A percentile compares a stretch with the other conserved stretches of the same genome.
These are phyloP conservation scores for Penicillium verhagenii DNA, from an alignment of 495 filamentous ascomycete species.

Conservation along the genomic window DNA sequence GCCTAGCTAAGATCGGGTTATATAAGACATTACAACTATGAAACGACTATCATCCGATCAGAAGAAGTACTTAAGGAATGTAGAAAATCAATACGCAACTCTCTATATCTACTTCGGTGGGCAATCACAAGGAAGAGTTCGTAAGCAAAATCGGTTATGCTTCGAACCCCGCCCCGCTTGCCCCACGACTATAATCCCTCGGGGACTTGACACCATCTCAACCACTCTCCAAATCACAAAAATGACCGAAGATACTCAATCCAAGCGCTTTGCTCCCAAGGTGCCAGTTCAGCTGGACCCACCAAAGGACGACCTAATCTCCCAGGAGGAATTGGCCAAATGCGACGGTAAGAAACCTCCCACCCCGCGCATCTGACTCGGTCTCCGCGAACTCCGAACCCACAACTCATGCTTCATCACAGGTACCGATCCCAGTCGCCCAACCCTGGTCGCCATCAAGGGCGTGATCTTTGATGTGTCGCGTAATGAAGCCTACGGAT, in stretches of 20 bases:
- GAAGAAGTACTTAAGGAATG: neutral
- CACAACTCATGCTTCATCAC: neutral
- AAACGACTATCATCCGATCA: no score
- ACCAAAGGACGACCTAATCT: constrained; percentile 85
- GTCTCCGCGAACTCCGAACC: neutral
- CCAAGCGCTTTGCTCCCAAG: constrained; percentile 81
- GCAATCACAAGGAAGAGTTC: constrained; percentile 13
- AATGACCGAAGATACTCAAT: constrained; percentile 35
- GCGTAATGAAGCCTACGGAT: constrained; percentile 79
- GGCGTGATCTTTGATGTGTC: constrained; percentile 93
- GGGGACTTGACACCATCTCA: constrained; percentile 1
- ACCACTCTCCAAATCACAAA: constrained; percentile 8
- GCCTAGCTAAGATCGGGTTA: no score
- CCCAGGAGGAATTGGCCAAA: constrained; percentile 67
- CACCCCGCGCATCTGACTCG: neutral
- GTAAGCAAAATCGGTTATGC: constrained; percentile 14
- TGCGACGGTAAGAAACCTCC: constrained; percentile 65
- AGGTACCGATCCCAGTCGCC: constrained; percentile 63
- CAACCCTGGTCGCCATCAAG: constrained; percentile 93
- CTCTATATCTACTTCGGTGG: neutral
- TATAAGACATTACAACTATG: no score
- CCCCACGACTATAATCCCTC: constrained; percentile 7
- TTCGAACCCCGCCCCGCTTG: constrained; percentile 19
- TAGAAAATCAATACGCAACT: neutral
- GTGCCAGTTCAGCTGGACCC: constrained; percentile 74